Conservation (phyloP, 768 basidiomycete species). For the Melanogaster broomeanus region DNA sequence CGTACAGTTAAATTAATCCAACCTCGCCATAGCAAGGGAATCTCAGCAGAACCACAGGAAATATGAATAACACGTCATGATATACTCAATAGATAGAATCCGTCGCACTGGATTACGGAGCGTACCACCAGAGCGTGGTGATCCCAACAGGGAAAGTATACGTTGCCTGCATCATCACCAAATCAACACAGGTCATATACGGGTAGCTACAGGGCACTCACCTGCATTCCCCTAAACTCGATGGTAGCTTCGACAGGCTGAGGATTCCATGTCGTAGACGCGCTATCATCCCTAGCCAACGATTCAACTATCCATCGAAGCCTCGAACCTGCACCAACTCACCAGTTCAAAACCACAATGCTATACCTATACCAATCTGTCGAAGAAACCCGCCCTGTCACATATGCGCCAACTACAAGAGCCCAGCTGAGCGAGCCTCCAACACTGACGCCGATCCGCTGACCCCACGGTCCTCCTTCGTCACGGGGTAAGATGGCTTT, state of each 20-base stretch:
- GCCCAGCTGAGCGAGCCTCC: slow-evolving; percentile 58
- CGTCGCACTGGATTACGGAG: not conserved
- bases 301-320: not conserved
- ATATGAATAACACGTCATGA: not conserved
- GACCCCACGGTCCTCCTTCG: slow-evolving; percentile 62
- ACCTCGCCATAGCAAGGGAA: too few species aligned
- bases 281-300: slow-evolving; percentile 45
- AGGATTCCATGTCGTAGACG: slow-evolving; percentile 52
- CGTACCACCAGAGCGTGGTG: slow-evolving; percentile 56
- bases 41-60: too few species aligned
- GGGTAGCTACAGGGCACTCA: slow-evolving; percentile 19
- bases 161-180: slow-evolving; percentile 43
- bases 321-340: slow-evolving; percentile 10
- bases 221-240: slow-evolving; percentile 63
- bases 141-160: slow-evolving; percentile 83
- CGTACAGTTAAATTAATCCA: too few species aligned
- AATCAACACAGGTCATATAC: slow-evolving; percentile 1
- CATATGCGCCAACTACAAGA: slow-evolving; percentile 65
- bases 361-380: slow-evolving; percentile 66
- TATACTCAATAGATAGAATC: not conserved
- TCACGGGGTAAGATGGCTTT: slow-evolving; percentile 75
- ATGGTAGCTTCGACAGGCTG: slow-evolving; percentile 58
- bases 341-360: slow-evolving; percentile 74
- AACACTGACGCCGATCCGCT: slow-evolving; percentile 66
- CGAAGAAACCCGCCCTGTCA: slow-evolving; percentile 54